Evolutionary conservation across 176 grass and related monocot species (phyloP), one percentile per base, ranked within the genome.

Genomic region (Juncus effusus): DNA sequence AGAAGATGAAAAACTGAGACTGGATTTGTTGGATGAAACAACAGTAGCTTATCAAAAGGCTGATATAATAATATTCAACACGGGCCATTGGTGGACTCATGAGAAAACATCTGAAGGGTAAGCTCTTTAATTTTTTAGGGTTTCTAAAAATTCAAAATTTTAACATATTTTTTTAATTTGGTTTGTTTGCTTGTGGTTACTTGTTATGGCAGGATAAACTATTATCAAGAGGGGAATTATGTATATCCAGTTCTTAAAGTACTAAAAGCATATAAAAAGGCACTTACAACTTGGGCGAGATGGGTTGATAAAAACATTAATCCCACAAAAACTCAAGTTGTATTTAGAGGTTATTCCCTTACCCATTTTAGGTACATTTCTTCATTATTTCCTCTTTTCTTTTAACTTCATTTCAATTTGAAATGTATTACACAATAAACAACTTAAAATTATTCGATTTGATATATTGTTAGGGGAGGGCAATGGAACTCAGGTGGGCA

Each of bases 61-160:
- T 1, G 73, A 89, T 80, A 70, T 99, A 39, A 70, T 93, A 71
- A 82, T 99, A 36, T 86, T 93, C 85, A 99, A 93, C 75, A 99
- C 88, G 4, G 85, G 83, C 6, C 94, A 93, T 63, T 93, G 94
- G 88, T 99, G 94, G 88, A 97, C 94, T 59, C 94, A 92, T 61
- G 59, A 76, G 11, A 92, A 97, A 69, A 89, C 80, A 49, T 89
- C 94, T 38, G 73, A 68, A 79, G 94, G 94, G 94, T 99, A 62
- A 10, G 56, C 36, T 55, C 11, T 64, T 44, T 67, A 40, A 35
- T 7, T 66, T 79, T 42, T 56, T 58, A 58, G 40, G 5, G 41
- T 39, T 13, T 3, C 56, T 59, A 51, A 49, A 49, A 53, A n/a
- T 52, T 63, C 45, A 7, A 54, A 62, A 42, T 3, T 3, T 53